A percentile compares a stretch with the other conserved stretches of the same genome.
These are phyloP conservation scores for Tinospora cordifolia DNA, from an alignment of 164 flowering plant species.

Conservation along the genomic window DNA sequence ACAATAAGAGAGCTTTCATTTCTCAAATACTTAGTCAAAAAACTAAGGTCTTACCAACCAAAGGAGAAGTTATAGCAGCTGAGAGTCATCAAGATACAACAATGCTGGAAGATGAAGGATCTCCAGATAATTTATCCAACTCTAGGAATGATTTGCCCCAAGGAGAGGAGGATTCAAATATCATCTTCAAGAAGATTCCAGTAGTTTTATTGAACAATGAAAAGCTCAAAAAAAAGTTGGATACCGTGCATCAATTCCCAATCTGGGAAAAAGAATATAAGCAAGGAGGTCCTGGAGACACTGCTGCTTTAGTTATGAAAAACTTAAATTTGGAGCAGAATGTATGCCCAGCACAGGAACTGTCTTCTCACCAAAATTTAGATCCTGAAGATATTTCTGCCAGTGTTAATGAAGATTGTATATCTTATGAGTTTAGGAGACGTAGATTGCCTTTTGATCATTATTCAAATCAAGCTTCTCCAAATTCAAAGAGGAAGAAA, in stretches of 20 bases:
- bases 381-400: not conserved
- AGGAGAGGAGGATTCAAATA: not conserved
- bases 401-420: slow-evolving; percentile 5
- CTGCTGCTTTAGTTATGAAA: not conserved
- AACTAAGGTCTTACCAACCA: not conserved
- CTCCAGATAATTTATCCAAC: not conserved
- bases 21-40: not conserved
- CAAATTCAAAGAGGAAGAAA: slow-evolving; percentile 13
- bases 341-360: not conserved
- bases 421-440: slow-evolving; percentile 5
- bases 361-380: not conserved
- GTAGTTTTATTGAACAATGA: not conserved
- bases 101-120: not conserved
- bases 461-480: not conserved
- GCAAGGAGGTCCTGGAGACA: not conserved
- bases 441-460: slow-evolving; percentile 1
- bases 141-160: slow-evolving; percentile 1
- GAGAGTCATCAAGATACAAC: not conserved
- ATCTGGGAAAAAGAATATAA: not conserved
- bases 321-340: not conserved
- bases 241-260: not conserved
- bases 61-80: not conserved
- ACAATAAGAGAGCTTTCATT: not conserved
- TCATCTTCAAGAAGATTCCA: not conserved
- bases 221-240: slow-evolving; percentile 1